Conservation (phyloP, 805 yeast species). For the Saturnispora quitensis region DNA sequence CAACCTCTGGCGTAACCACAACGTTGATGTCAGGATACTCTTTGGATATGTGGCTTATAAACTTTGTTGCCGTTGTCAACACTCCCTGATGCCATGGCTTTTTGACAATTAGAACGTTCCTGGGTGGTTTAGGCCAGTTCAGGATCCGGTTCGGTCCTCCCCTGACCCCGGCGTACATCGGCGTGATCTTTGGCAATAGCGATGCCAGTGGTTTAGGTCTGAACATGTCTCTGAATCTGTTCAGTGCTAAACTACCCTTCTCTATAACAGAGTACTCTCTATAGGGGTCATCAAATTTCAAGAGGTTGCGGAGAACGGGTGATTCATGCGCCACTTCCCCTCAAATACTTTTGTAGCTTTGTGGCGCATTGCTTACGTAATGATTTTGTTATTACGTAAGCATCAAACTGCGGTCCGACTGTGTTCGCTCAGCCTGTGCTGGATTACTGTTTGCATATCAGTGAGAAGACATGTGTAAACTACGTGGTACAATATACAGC, state of each 20-base stretch:
- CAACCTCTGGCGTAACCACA: slow-evolving; percentile 66
- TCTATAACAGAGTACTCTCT: neutral
- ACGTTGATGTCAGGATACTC: slow-evolving; percentile 66
- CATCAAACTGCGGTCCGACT: too few species aligned
- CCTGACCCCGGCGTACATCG: slow-evolving; percentile 46
- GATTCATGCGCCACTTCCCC: neutral
- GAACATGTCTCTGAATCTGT: neutral
- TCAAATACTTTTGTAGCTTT: neutral
- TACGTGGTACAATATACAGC: too few species aligned
- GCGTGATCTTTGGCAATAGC: slow-evolving; percentile 25
- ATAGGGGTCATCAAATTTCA: neutral
- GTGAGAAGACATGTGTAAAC: too few species aligned
- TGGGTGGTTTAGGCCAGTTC: slow-evolving; percentile 63
- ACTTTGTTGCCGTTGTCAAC: slow-evolving; percentile 52
- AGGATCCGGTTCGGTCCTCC: slow-evolving; percentile 55
- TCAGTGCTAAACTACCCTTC: neutral
- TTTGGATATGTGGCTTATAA: slow-evolving; percentile 51
- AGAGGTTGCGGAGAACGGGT: neutral
- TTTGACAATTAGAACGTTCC: slow-evolving; percentile 71
- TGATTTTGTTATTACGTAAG: too few species aligned
- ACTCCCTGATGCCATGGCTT: slow-evolving; percentile 73
- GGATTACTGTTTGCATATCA: too few species aligned
- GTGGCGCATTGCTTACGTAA: neutral
- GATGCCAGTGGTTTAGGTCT: slow-evolving; percentile 6
- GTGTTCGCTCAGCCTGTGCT: too few species aligned